Evolutionary conservation across 495 filamentous ascomycete genomes (phyloP).

Genomic region (Extremus antarcticus): DNA sequence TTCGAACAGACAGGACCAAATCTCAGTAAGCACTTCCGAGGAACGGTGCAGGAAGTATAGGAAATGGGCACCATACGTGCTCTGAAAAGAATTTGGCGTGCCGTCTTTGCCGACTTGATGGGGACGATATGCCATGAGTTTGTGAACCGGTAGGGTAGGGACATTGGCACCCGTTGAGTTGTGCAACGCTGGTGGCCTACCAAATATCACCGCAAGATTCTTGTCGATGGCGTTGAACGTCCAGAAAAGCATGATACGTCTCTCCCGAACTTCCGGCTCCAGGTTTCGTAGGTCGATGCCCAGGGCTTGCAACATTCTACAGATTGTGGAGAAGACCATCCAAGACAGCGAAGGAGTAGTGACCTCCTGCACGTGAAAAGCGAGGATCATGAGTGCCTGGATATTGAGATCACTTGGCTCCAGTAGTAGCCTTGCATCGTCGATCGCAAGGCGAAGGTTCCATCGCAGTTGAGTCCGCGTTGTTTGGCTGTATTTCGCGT

Average conservation of each 20-base stretch:
- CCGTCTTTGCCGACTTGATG: neutral
- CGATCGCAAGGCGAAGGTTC: slow-evolving; percentile 13
- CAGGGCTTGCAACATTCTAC: slow-evolving; percentile 11
- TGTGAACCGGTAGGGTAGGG: slow-evolving; percentile 1
- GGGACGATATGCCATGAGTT: slow-evolving; percentile 2
- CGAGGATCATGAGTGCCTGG: slow-evolving; percentile 9
- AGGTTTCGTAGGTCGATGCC: slow-evolving; percentile 1
- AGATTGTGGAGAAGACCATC: slow-evolving; percentile 6
- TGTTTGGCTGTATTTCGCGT: neutral
- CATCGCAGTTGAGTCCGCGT: neutral
- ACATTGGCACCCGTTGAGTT: neutral
- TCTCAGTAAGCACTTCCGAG: slow-evolving; percentile 2
- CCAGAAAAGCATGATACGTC: slow-evolving; percentile 11
- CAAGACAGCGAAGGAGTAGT: slow-evolving; percentile 12
- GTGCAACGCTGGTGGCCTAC: slow-evolving; percentile 5
- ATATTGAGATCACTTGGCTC: slow-evolving; percentile 12
- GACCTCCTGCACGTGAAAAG: slow-evolving; percentile 3
- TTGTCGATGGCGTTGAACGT: slow-evolving; percentile 8
- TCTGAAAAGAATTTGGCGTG: neutral
- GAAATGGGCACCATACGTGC: slow-evolving; percentile 6
- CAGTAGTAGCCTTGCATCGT: slow-evolving; percentile 10
- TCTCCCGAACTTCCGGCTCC: slow-evolving; percentile 4
- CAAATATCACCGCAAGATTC: slow-evolving; percentile 2
- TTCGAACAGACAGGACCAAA: slow-evolving; percentile 7
- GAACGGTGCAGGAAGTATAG: neutral